Conservation (phyloP, 177 flowering plant genomes). For the Telopea speciosissima region DNA sequence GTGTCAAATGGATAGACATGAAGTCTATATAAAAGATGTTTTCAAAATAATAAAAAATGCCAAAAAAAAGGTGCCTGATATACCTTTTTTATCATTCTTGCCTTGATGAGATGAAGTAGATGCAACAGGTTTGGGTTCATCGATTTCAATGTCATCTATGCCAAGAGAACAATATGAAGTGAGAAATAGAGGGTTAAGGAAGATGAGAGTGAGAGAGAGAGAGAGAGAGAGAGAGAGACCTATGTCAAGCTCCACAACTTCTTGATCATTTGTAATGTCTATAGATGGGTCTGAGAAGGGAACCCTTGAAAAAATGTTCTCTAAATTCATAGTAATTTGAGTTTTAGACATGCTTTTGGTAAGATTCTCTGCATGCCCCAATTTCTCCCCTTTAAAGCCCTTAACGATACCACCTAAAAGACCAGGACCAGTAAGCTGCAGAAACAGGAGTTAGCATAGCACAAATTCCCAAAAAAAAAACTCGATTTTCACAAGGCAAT, state of each 20-base stretch:
- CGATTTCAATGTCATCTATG: constrained; percentile 85
- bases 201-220: constrained; percentile 17
- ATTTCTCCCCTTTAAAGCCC: constrained; percentile 50
- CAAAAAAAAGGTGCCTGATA: constrained; percentile 4
- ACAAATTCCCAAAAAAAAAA: neutral
- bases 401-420: constrained; percentile 59
- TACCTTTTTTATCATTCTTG: constrained; percentile 40
- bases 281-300: constrained; percentile 39
- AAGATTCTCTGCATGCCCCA: constrained; percentile 21
- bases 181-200: neutral
- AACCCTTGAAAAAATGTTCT: constrained; percentile 47
- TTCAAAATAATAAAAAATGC: constrained; percentile 1
- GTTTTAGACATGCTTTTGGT: constrained; percentile 19
- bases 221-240: constrained; percentile 28
- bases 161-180: constrained; percentile 16
- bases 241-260: constrained; percentile 48
- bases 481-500: too few species aligned
- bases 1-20: constrained; percentile 2
- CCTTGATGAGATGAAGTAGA: constrained; percentile 35
- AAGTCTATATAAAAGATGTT: neutral
- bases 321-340: constrained; percentile 34
- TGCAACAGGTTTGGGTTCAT: constrained; percentile 40
- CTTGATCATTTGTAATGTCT: constrained; percentile 18
- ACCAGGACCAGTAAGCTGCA: constrained; percentile 40
- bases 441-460: constrained; percentile 9